These are phyloP conservation scores for Suillus bovinus DNA, from an alignment of 768 basidiomycete species.

Conservation along the genomic window DNA sequence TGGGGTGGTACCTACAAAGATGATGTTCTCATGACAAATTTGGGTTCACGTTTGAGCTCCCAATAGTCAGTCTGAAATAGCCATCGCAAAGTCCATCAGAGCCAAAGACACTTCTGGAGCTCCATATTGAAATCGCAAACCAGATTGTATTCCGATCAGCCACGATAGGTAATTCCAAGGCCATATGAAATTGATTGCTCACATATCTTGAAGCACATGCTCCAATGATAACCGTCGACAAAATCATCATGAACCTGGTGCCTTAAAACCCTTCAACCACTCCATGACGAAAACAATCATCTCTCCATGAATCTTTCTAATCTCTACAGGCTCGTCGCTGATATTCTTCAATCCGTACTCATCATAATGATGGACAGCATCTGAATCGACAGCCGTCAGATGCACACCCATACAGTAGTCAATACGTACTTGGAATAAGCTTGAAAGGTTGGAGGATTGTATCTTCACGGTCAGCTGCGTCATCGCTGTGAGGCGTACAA, in stretches of 20 bases:
- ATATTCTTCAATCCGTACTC: constrained; percentile 72
- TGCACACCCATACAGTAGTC: not conserved
- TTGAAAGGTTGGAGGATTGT: constrained; percentile 81
- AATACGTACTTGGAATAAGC: constrained; percentile 71
- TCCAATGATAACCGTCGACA: not conserved
- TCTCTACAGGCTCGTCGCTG: constrained; percentile 69
- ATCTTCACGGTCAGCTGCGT: constrained; percentile 68
- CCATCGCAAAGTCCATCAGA: not conserved
- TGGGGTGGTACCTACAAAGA: no score
- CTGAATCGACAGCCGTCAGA: constrained; percentile 34
- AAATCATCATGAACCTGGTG: not conserved
- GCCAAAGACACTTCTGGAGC: not conserved
- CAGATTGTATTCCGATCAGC: not conserved
- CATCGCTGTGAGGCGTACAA: constrained; percentile 76
- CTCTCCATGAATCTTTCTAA: constrained; percentile 77
- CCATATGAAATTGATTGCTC: not conserved
- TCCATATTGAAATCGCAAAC: not conserved
- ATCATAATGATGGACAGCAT: constrained; percentile 68
- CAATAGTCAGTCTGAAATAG: no score
- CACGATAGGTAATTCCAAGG: not conserved
- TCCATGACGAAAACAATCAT: constrained; percentile 76
- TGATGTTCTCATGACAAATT: no score
- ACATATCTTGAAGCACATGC: not conserved
- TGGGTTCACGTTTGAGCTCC: no score
- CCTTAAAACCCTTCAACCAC: constrained; percentile 61